Evolutionary conservation across 768 basidiomycete genomes (phyloP).

Genomic region (Chalciporus chontae): DNA sequence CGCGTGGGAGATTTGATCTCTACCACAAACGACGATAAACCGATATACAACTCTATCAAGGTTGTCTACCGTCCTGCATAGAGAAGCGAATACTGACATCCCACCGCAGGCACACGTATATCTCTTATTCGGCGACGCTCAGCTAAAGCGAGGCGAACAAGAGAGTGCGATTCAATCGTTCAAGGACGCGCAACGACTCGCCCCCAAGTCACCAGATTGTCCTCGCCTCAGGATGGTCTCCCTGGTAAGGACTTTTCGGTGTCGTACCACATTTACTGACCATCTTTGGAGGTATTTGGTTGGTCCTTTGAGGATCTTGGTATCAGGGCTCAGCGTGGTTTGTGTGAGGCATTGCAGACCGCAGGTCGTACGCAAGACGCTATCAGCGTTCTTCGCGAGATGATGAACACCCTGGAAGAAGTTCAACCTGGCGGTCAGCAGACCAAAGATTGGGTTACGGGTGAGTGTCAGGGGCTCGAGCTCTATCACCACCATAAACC

Average conservation of each 20-base stretch:
- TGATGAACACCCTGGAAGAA: too few species aligned
- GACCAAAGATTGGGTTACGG: too few species aligned
- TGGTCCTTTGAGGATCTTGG: constrained; percentile 14
- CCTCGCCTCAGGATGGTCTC: constrained; percentile 5
- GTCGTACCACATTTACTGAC: too few species aligned
- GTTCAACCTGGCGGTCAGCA: too few species aligned
- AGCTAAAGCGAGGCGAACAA: not conserved
- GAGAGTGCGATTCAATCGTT: not conserved
- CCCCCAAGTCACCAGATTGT: not conserved
- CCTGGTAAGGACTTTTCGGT: not conserved
- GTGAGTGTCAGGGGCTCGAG: too few species aligned
- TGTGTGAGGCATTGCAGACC: too few species aligned
- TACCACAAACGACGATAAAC: not conserved
- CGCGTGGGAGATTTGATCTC: constrained; percentile 4
- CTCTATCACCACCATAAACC: too few species aligned
- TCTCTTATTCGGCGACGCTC: not conserved
- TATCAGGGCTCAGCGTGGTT: too few species aligned
- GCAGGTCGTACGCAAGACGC: too few species aligned
- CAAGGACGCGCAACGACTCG: not conserved
- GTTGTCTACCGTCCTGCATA: not conserved
- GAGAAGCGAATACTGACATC: not conserved
- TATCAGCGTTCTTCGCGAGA: too few species aligned
- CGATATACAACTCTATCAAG: not conserved
- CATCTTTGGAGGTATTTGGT: not conserved
- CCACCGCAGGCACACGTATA: constrained; percentile 7